Percentiles rank a stretch among this genome's conserved stretches.
Evolutionary conservation across 805 yeast genomes (phyloP).

Genomic region (Starmerella sp.): DNA sequence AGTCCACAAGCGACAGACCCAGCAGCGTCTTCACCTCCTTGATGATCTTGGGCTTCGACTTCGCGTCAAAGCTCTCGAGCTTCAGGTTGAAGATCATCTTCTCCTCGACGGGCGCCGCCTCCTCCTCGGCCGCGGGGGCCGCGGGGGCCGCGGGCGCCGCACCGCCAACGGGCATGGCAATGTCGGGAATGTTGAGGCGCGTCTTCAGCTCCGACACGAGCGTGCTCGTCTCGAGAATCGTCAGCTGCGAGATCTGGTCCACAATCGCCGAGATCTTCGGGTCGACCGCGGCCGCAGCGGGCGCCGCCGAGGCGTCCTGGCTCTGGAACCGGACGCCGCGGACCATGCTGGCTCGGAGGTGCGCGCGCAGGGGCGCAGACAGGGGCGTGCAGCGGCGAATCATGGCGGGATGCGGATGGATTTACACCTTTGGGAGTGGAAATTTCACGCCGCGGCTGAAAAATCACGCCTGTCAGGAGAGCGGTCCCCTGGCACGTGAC

Average conservation of each 20-base stretch:
- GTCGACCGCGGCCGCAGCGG: conserved; percentile 42
- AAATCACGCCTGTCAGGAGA: background rate
- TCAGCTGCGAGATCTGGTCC: conserved; percentile 77
- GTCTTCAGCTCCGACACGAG: conserved; percentile 60
- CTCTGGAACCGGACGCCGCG: conserved; percentile 31
- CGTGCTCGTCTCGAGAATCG: conserved; percentile 85
- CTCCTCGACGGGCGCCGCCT: conserved; percentile 74
- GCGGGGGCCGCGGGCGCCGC: conserved; percentile 51
- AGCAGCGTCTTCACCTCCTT: conserved; percentile 89
- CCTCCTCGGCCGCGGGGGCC: conserved; percentile 58
- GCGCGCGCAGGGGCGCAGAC: conserved; percentile 3
- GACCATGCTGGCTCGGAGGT: background rate
- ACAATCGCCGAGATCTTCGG: conserved; percentile 84
- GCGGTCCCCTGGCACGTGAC: no score
- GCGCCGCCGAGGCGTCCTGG: conserved; percentile 26
- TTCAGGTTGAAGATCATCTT: conserved; percentile 86
- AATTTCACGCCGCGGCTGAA: conserved; percentile 1
- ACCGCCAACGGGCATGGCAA: conserved; percentile 67
- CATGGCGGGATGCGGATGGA: background rate
- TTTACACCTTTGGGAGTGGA: background rate
- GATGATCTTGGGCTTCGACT: conserved; percentile 92
- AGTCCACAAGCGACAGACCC: conserved; percentile 88
- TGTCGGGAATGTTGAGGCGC: conserved; percentile 86
- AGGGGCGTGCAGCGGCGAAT: conserved; percentile 5
- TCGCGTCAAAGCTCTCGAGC: conserved; percentile 87